Conservation (phyloP, 306 rosid genomes). For the cucumber (Cucumis sativus) region Cucumber_9930_V3 NC_026660.2:879001-879500, state of each 20-base stretch:
- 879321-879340: conserved; percentile 71
- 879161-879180: conserved; percentile 62
- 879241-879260: conserved; percentile 48
- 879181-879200: conserved; percentile 75
- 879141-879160: conserved; percentile 53
- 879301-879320: conserved; percentile 17
- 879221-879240: conserved; percentile 62
- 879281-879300: background rate
- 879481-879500: background rate
- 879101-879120: conserved; percentile 68
- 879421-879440: too few relatives aligned
- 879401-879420: conserved; percentile 54
- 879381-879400: conserved; percentile 81
- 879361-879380: conserved; percentile 80
- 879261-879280: conserved; percentile 9
- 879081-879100: conserved; percentile 96
- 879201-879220: conserved; percentile 93
- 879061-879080: conserved; percentile 77
- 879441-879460: background rate
- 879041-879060: conserved; percentile 81
- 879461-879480: background rate
- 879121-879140: conserved; percentile 82
- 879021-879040: conserved; percentile 75
- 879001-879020: conserved; percentile 71
- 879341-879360: conserved; percentile 61